Base-by-base conservation (phyloP, 2,329 filamentous ascomycete genomes). In the Westerdykella ornata region DNA sequence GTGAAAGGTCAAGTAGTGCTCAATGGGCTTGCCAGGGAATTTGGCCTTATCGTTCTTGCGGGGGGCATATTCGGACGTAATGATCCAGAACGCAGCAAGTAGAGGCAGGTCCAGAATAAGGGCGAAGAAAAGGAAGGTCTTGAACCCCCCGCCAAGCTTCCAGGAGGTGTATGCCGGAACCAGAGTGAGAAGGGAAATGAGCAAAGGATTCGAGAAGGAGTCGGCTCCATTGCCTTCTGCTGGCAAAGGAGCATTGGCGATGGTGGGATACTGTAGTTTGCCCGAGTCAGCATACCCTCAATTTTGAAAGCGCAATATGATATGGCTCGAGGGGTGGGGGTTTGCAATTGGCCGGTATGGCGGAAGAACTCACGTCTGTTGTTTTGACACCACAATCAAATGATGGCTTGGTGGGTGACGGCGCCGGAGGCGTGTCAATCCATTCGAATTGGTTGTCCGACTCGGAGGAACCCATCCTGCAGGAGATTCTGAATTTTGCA, bases 241-340 rank as follows among this genome's bases (percentile, higher is more conserved):
- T 29, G 92, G 92, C 33, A 97, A 80, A 51, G 92, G 88, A 37
- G 82, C 86, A 80, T 97, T 97, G 66, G 94, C 86, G 72, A 97
- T 97, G 47, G 88, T 72, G 22, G 87, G 84, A 60, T 81, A 90
- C 89, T 94, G 61, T 51, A 45, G 26, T 38, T 42, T 13, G 48
- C 49, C 29, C 37, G 43, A 46, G 46, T 63, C 50, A 64, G 52
- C 46, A 49, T 50, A 43, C 45, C 40, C 42, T 42, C 33, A 18
- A 26, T 26, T 31, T 26, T 43, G 38, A 44, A 38, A 29, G 44
- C 49, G 54, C 61, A 64, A 63, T n/a, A n/a, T n/a, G n/a, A n/a
- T n/a, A n/a, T 65, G 57, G 62, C 56, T 54, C 48, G 53, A 42
- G 44, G 47, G 51, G 54, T 26, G 22, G 22, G 22, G 22, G 39